These are phyloP conservation scores for Myotisia sp. DNA, from an alignment of 2,329 filamentous ascomycete genomes.

Conservation along the genomic window DNA sequence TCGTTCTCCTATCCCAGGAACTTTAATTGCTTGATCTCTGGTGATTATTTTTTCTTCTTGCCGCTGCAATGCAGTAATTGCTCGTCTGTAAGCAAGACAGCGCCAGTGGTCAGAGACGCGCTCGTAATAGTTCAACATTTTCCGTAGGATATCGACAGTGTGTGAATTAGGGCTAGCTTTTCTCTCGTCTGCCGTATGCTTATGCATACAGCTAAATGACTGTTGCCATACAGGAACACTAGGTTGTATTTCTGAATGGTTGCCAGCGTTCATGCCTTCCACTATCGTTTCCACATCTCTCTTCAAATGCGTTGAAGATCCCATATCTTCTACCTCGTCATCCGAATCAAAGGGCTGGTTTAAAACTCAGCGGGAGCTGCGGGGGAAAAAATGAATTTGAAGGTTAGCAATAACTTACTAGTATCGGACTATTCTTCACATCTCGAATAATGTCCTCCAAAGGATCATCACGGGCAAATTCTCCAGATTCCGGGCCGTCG, in stretches of 20 bases:
- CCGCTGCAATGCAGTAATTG: constrained; percentile 55
- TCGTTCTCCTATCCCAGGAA: constrained; percentile 56
- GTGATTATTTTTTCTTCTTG: constrained; percentile 52
- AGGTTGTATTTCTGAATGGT: too few species aligned
- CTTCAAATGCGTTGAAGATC: too few species aligned
- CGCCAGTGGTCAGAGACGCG: constrained; percentile 67
- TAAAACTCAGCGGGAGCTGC: too few species aligned
- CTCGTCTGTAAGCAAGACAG: constrained; percentile 59
- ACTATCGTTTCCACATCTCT: too few species aligned
- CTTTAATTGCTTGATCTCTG: constrained; percentile 50
- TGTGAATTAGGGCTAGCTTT: constrained; percentile 53
- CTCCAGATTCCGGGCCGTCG: too few species aligned
- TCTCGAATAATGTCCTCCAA: constrained; percentile 1
- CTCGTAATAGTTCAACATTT: constrained; percentile 67
- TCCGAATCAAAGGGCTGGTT: constrained; percentile 1
- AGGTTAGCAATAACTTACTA: neutral
- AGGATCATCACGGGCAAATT: too few species aligned
- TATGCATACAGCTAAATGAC: constrained; percentile 47
- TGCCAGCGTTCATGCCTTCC: neutral
- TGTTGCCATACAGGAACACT: constrained; percentile 22
- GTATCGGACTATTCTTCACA: constrained; percentile 1
- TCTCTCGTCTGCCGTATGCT: constrained; percentile 32
- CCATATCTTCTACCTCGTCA: constrained; percentile 19
- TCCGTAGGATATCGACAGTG: constrained; percentile 62
- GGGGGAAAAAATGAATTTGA: too few species aligned